A percentile compares a stretch with the other conserved stretches of the same genome.
Conservation (phyloP, 2,329 filamentous ascomycete genomes). For the Eurotiales sp. region DNA sequence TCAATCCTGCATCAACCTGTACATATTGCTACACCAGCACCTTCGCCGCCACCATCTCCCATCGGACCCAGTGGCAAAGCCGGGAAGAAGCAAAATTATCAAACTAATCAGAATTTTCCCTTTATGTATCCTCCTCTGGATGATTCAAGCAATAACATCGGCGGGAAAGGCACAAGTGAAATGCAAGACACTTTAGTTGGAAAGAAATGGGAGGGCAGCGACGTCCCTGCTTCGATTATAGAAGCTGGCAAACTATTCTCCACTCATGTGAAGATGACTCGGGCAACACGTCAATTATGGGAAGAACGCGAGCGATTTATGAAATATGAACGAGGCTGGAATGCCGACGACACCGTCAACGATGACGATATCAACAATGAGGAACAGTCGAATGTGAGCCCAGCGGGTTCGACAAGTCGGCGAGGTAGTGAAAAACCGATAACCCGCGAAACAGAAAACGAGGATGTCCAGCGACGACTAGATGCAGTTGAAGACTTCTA, state of each 20-base stretch:
- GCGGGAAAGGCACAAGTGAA: slow-evolving; percentile 80
- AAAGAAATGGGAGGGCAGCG: slow-evolving; percentile 86
- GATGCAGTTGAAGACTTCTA: slow-evolving; percentile 79
- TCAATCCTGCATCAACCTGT: slow-evolving; percentile 95
- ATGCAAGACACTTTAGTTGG: slow-evolving; percentile 77
- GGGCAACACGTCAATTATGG: slow-evolving; percentile 90
- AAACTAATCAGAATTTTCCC: slow-evolving; percentile 97
- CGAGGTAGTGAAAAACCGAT: slow-evolving; percentile 16
- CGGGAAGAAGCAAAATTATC: slow-evolving; percentile 98
- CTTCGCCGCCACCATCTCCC: slow-evolving; percentile 90
- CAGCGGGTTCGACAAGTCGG: slow-evolving; percentile 21
- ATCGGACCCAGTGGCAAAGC: slow-evolving; percentile 79
- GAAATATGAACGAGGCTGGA: slow-evolving; percentile 89
- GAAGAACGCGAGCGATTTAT: slow-evolving; percentile 88
- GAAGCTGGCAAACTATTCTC: slow-evolving; percentile 93
- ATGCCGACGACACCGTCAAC: slow-evolving; percentile 46
- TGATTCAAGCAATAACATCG: slow-evolving; percentile 80
- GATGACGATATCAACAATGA: slow-evolving; percentile 32
- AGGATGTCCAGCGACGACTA: slow-evolving; percentile 54
- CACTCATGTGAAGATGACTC: slow-evolving; percentile 81
- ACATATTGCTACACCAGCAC: slow-evolving; percentile 96
- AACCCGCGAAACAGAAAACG: slow-evolving; percentile 31
- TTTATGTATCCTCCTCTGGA: slow-evolving; percentile 96
- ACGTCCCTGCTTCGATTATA: slow-evolving; percentile 86
- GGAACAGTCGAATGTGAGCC: slow-evolving; percentile 36